Evolutionary conservation across 2,329 filamentous ascomycete genomes (phyloP).

Genomic region (Pseudodiploospora longispora): DNA sequence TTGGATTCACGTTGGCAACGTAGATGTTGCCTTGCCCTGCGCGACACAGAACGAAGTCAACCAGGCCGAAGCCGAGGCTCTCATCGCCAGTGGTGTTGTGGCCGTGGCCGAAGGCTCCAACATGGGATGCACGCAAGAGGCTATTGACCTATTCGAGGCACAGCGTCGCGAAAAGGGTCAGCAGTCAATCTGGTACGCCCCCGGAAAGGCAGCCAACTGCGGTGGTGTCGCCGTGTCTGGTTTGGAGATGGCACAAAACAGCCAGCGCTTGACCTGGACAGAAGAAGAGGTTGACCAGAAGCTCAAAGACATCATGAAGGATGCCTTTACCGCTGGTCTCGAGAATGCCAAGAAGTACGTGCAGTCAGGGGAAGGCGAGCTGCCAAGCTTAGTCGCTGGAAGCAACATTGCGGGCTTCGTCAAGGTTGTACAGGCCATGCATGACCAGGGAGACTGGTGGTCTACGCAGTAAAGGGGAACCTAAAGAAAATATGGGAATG

Average conservation of each 20-base stretch:
- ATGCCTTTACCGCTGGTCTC: conserved; percentile 82
- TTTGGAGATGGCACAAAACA: conserved; percentile 99
- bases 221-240: conserved; percentile 96
- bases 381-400: conserved; percentile 84
- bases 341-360: conserved; percentile 87
- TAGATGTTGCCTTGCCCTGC: conserved; percentile 86
- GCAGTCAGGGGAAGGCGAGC: conserved; percentile 66
- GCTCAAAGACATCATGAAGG: conserved; percentile 92
- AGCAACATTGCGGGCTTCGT: conserved; percentile 97
- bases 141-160: conserved; percentile 87
- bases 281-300: conserved; percentile 82
- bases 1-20: conserved; percentile 81
- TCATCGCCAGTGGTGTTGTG: conserved; percentile 67
- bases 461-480: background rate
- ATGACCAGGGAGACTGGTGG: conserved; percentile 96
- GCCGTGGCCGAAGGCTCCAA: conserved; percentile 96
- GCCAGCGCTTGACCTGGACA: conserved; percentile 73
- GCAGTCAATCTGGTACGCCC: conserved; percentile 84
- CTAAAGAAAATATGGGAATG: no score
- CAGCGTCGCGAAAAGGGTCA: conserved; percentile 61
- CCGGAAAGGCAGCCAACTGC: conserved; percentile 94
- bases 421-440: conserved; percentile 93
- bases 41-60: conserved; percentile 98
- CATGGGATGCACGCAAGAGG: conserved; percentile 97
- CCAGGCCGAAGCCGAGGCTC: conserved; percentile 76